Base-by-base conservation (phyloP, 768 basidiomycete genomes). In the Tricholoma furcatifolium region DNA sequence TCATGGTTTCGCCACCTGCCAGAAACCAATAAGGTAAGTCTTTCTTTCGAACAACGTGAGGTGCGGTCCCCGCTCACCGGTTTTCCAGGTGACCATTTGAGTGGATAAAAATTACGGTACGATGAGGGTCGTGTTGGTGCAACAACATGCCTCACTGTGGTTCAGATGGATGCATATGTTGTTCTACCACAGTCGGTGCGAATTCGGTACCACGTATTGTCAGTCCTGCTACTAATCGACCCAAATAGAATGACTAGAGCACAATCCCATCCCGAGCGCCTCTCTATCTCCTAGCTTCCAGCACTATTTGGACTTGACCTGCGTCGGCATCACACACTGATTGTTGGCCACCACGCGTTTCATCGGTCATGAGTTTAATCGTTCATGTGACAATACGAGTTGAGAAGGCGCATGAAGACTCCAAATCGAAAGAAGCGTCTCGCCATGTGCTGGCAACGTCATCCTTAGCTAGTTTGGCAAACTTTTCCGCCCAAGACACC, bases 311-410 rank as follows among this genome's bases (percentile, higher is more conserved):
- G 41, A 27, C 17, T 30, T 27, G 15, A 30, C 12, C 42, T 40
- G 30, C 7, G 27, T 24, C 46, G 14, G 24, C 14, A 23, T 45
- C 9, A 27, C 50, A 43, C 40, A 21, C 20, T 30, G 20, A 30
- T 20, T 21, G 30, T 47, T 38, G 14, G 24, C 2, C 9, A 41
- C 50, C 57, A 58, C 43, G 41, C 45, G 55, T 23, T 52, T 36
- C 55, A 53, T 51, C 43, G 36, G 43, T 57, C 59, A 60, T 47
- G 50, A 52, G 47, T 44, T 53, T 43, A 27, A 24, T 34, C 39
- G 35, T 47, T 24, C 53, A 48, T 56, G 55, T 47, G 59, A 54
- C 50, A 46, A 43, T 46, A 46, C 39, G 51, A 43, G 27, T 23
- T 44, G 15, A 40, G n/a, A 50, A 36, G 31, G 27, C 34, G 12